phyloP scores from a whole-genome alignment of 2,329 filamentous ascomycete genomes.

The Cladosporium sp. region DNA sequence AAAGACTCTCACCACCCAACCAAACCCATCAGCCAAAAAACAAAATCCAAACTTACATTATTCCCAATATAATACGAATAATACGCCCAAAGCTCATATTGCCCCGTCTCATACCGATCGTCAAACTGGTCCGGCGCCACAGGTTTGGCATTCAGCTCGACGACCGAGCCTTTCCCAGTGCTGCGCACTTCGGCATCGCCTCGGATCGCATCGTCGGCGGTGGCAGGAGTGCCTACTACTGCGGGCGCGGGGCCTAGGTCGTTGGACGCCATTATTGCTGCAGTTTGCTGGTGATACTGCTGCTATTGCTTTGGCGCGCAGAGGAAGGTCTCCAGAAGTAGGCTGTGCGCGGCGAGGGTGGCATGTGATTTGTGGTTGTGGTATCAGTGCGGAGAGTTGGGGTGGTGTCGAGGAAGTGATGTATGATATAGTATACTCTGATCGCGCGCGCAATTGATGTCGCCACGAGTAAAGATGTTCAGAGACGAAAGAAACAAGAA shows the following conservation, averaged over 20 bases:
- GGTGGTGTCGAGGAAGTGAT: neutral
- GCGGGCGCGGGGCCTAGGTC: conserved; percentile 34
- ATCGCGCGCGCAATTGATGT: neutral
- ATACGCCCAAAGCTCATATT: conserved; percentile 51
- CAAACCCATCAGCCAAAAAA: neutral
- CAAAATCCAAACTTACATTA: conserved; percentile 42
- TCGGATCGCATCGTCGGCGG: conserved; percentile 33
- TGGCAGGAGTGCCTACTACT: conserved; percentile 26
- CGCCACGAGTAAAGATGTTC: neutral
- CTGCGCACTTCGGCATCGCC: conserved; percentile 28
- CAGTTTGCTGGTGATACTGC: conserved; percentile 32
- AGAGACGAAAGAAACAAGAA: neutral
- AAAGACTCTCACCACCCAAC: neutral
- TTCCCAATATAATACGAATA: conserved; percentile 64
- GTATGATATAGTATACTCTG: neutral
- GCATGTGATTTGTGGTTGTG: neutral
- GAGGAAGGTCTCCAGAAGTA: conserved; percentile 23
- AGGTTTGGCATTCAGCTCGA: conserved; percentile 41
- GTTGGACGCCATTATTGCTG: conserved; percentile 25
- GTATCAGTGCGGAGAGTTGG: neutral
- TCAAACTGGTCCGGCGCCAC: conserved; percentile 58
- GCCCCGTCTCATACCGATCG: conserved; percentile 52
- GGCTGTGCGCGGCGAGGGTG: neutral
- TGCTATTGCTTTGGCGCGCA: conserved; percentile 26
- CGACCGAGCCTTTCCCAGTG: conserved; percentile 24